These are phyloP conservation scores for Monoraphidium neglectum DNA, from an alignment of 139 green algal genomes.

Conservation along the genomic window DNA sequence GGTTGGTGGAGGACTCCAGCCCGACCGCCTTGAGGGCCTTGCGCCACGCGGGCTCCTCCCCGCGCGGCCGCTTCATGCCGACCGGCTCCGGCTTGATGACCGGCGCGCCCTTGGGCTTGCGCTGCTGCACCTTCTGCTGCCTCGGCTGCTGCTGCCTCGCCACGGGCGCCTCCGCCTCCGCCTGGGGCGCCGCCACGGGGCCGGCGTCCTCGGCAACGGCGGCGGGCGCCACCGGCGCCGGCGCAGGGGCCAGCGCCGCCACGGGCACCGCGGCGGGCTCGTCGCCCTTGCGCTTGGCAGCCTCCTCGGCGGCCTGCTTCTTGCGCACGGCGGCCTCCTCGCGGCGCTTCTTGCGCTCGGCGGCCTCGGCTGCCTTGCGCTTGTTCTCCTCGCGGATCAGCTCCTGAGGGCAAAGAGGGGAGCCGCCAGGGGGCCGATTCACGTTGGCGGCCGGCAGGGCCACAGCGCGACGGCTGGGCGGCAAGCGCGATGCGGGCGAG, in stretches of 20 bases:
- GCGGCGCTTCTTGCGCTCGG: conserved; percentile 38
- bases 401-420: conserved; percentile 6
- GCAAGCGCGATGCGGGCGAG: too few relatives aligned
- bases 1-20: conserved; percentile 13
- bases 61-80: conserved; percentile 10
- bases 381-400: conserved; percentile 40
- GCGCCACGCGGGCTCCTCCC: not conserved
- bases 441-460: not conserved
- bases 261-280: not conserved
- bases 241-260: not conserved
- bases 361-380: conserved; percentile 39
- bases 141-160: not conserved
- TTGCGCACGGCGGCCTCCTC: conserved; percentile 22
- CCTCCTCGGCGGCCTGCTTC: conserved; percentile 15
- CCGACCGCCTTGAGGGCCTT: conserved; percentile 5
- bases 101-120: not conserved
- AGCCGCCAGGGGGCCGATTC: not conserved
- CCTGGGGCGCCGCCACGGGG: conserved; percentile 3
- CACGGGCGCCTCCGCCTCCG: not conserved
- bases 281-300: not conserved
- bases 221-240: not conserved
- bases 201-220: too few relatives aligned
- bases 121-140: not conserved
- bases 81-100: conserved; percentile 9
- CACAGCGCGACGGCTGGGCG: not conserved